These are phyloP conservation scores for Xanthoparmelia taractica DNA, from an alignment of 495 filamentous ascomycete genomes.

Conservation along the genomic window DNA sequence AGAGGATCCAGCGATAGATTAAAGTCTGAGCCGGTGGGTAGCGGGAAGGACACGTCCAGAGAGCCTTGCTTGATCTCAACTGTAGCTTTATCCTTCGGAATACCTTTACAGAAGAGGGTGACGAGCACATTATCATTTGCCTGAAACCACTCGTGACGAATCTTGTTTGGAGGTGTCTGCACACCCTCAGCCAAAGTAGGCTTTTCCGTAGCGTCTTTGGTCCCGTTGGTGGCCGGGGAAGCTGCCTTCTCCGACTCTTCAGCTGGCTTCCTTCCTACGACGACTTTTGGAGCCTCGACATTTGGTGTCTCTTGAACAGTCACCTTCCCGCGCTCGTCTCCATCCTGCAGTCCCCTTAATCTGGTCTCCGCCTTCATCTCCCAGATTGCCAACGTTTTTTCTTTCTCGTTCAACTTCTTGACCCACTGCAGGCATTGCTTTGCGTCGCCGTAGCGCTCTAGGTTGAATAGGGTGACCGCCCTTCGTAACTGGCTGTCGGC, in stretches of 20 bases:
- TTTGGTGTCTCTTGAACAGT: conserved; percentile 59
- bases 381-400: conserved; percentile 60
- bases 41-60: conserved; percentile 60
- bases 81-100: conserved; percentile 53
- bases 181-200: conserved; percentile 25
- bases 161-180: conserved; percentile 51
- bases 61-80: conserved; percentile 52
- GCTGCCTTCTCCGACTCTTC: conserved; percentile 22
- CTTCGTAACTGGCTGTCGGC: conserved; percentile 73
- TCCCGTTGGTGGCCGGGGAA: neutral
- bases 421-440: conserved; percentile 61
- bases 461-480: conserved; percentile 61
- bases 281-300: conserved; percentile 38
- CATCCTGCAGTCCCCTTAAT: conserved; percentile 48
- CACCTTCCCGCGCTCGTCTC: conserved; percentile 50
- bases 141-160: conserved; percentile 78
- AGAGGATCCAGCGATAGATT: conserved; percentile 66
- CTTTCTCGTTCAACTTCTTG: conserved; percentile 51
- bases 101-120: conserved; percentile 63
- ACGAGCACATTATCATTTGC: conserved; percentile 56
- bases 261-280: conserved; percentile 22
- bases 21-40: conserved; percentile 48
- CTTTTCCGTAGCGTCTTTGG: conserved; percentile 6
- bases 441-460: conserved; percentile 70
- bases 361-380: conserved; percentile 46